Base-by-base conservation (phyloP, 2,329 filamentous ascomycete genomes). In the Dactylella cylindrospora region DNA sequence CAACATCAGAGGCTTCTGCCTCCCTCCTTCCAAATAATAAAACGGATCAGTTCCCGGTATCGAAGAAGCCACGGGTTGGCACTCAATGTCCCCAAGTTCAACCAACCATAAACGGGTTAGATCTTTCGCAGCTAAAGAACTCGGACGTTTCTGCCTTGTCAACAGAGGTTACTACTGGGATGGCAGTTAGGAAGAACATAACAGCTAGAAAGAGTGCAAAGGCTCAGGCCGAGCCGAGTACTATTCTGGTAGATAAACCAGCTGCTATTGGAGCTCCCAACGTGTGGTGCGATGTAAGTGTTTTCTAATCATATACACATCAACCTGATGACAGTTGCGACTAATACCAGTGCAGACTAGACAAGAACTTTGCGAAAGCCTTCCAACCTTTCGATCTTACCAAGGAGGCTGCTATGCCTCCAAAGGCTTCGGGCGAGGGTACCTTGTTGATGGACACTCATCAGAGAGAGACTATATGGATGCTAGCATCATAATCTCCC, bases 311-410 rank as follows among this genome's bases (percentile, higher is more conserved):
- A 10, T 33, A 22, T 15, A 12, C 4, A 19, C n/a, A 15, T n/a
- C n/a, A n/a, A 26, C 9, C 10, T 40, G 8, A 9, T 39, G n/a
- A n/a, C n/a, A n/a, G n/a, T n/a, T n/a, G n/a, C n/a, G n/a, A n/a
- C n/a, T n/a, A n/a, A n/a, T n/a, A n/a, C n/a, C n/a, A 33, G 35
- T 5, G 43, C 41, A 69, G 68, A 69, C 65, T 29, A 77, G 84
- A 3, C 79, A 82, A 54, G 78, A 79, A 10, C 72, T 89, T 0
- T 85, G 80, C 65, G 82, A 87, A 67, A 77, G 82, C 0, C 68
- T 87, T 0, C 76, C 78, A 0, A 85, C 82, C 71, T 88, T 81
- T 70, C 79, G 76, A 10, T 73, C 79, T 1, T 80, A 81, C 29
- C 80, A 88, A 66, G 76, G 80, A 1, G 82, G 81, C 3, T 74